Percentiles rank a stretch among this genome's conserved stretches.
These are phyloP conservation scores for Ceratocystis huliohia DNA, from an alignment of 2,329 filamentous ascomycete genomes.

Conservation along the genomic window DNA sequence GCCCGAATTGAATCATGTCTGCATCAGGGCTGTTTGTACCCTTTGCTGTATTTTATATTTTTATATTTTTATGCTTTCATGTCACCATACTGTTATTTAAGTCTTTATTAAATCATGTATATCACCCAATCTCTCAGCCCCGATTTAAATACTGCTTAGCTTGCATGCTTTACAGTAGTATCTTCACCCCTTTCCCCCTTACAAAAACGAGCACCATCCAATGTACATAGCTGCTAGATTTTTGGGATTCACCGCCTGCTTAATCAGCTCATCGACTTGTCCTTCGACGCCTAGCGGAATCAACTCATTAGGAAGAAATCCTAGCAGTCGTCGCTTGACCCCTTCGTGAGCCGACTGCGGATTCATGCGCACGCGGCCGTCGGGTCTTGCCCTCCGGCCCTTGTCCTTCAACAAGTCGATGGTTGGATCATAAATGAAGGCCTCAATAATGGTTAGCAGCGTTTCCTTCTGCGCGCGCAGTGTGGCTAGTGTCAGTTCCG, in stretches of 20 bases:
- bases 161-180: not conserved
- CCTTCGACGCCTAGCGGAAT: constrained; percentile 92
- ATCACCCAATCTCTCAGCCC: too few relatives aligned
- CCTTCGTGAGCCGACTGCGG: constrained; percentile 72
- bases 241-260: constrained; percentile 65
- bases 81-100: too few relatives aligned
- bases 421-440: constrained; percentile 93
- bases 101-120: too few relatives aligned
- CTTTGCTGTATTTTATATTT: not conserved
- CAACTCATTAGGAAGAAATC: constrained; percentile 71
- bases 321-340: constrained; percentile 75
- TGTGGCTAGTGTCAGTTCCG: constrained; percentile 74
- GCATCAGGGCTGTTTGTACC: too few relatives aligned
- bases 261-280: constrained; percentile 90
- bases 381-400: constrained; percentile 36
- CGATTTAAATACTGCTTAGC: not conserved
- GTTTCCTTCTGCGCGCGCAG: constrained; percentile 89
- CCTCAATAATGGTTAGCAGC: constrained; percentile 91
- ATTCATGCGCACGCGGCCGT: constrained; percentile 31
- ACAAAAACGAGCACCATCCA: constrained; percentile 64
- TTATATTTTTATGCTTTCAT: too few relatives aligned
- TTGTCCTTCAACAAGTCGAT: constrained; percentile 74
- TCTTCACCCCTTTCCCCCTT: constrained; percentile 16
- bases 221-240: constrained; percentile 94
- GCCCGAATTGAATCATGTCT: too few relatives aligned